Evolutionary conservation across 2,329 filamentous ascomycete genomes (phyloP).

Genomic region (Pseudocercospora fijiensis): DNA sequence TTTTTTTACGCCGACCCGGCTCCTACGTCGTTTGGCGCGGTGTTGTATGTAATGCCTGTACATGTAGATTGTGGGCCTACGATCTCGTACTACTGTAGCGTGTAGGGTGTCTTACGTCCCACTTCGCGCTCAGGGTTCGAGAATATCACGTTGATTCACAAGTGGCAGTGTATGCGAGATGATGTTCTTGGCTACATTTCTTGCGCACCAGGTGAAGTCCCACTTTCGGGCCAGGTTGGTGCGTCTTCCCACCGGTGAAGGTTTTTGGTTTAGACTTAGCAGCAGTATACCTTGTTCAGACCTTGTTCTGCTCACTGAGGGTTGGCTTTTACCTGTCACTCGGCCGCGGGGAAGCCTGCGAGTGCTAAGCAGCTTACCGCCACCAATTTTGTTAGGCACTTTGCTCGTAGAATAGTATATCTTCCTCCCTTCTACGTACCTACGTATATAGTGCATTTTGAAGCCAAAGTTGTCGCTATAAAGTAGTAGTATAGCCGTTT

Average conservation of each 20-base stretch:
- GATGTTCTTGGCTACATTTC: neutral
- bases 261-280: neutral
- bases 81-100: slow-evolving; percentile 4
- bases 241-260: slow-evolving; percentile 4
- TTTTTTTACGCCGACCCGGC: slow-evolving; percentile 11
- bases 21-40: slow-evolving; percentile 4
- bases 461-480: too few relatives aligned
- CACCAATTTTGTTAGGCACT: too few relatives aligned
- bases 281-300: neutral
- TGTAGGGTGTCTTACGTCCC: too few relatives aligned
- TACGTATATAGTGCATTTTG: too few relatives aligned
- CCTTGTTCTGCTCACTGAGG: neutral
- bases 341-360: too few relatives aligned
- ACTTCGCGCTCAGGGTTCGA: slow-evolving; percentile 5
- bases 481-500: too few relatives aligned
- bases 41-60: slow-evolving; percentile 8
- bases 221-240: neutral
- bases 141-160: neutral
- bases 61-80: slow-evolving; percentile 1
- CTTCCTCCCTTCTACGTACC: too few relatives aligned
- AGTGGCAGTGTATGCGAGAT: slow-evolving; percentile 1
- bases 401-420: too few relatives aligned
- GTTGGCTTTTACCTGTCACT: too few relatives aligned
- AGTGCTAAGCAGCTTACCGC: too few relatives aligned
- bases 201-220: slow-evolving; percentile 1